Evolutionary conservation across 163 green algal species (phyloP).

Genomic region (Chlorella variabilis): DNA sequence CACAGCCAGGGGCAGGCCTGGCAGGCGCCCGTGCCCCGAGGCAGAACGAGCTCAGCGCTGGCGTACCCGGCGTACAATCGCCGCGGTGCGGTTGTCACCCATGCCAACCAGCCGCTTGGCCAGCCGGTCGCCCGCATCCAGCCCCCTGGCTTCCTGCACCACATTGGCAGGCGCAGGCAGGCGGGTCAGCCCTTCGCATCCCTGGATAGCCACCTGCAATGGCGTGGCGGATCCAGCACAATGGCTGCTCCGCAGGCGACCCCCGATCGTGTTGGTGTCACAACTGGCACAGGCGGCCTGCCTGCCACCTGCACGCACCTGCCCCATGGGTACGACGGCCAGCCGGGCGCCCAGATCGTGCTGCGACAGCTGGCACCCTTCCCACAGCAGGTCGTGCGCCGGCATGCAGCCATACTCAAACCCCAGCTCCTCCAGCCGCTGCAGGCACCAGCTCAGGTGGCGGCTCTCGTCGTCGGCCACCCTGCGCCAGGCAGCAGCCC

Average conservation of each 20-base stretch:
- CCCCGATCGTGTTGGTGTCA: too few relatives aligned
- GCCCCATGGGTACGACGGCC: slow-evolving; percentile 86
- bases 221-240: too few relatives aligned
- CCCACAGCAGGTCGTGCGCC: slow-evolving; percentile 91
- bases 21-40: too few relatives aligned
- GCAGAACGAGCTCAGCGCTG: too few relatives aligned
- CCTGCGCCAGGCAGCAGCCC: slow-evolving; percentile 3
- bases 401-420: slow-evolving; percentile 85
- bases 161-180: too few relatives aligned
- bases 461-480: slow-evolving; percentile 93
- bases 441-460: slow-evolving; percentile 87
- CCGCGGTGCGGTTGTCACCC: slow-evolving; percentile 79
- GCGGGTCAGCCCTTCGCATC: too few relatives aligned
- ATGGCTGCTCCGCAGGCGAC: too few relatives aligned
- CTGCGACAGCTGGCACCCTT: slow-evolving; percentile 61
- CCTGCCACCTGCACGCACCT: slow-evolving; percentile 61
- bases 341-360: slow-evolving; percentile 72
- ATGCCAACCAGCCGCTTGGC: slow-evolving; percentile 69
- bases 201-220: too few relatives aligned
- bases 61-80: slow-evolving; percentile 70
- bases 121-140: slow-evolving; percentile 81
- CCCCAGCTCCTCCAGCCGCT: slow-evolving; percentile 86
- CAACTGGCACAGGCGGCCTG: too few relatives aligned
- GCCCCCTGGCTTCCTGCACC: slow-evolving; percentile 62
- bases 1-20: too few relatives aligned